Evolutionary conservation across 202 grass and related monocot genomes (phyloP).

Genomic region (Thinopyrum obtusiflorum): DNA sequence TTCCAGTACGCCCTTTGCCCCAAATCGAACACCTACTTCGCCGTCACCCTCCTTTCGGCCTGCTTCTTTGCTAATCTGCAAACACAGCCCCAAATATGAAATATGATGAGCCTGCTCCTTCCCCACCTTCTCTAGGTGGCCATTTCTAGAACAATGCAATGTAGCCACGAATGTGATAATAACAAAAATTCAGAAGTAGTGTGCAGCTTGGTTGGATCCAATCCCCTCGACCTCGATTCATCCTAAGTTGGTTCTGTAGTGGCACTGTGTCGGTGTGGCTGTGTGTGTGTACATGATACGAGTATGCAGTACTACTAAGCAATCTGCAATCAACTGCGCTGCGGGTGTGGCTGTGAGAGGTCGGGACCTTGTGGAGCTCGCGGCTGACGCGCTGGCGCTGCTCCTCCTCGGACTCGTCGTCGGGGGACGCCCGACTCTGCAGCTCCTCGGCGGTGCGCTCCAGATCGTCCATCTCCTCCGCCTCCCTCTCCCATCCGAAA

Average conservation of each 20-base stretch:
- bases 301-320: neutral
- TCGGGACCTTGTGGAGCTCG: conserved; percentile 78
- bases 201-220: neutral
- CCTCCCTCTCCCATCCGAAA: conserved; percentile 34
- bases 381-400: conserved; percentile 86
- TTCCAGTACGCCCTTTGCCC: conserved; percentile 81
- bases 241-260: no score
- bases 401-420: conserved; percentile 81
- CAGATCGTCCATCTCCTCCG: conserved; percentile 94
- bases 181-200: neutral
- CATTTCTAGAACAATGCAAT: neutral
- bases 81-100: neutral
- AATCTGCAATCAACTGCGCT: neutral
- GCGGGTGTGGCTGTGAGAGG: neutral
- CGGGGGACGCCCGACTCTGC: conserved; percentile 48
- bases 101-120: neutral
- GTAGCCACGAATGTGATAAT: no score
- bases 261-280: neutral
- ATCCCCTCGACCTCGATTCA: no score
- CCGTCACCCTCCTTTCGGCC: conserved; percentile 62
- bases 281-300: neutral
- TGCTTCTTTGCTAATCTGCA: conserved; percentile 41
- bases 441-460: conserved; percentile 83
- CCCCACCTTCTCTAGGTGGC: neutral
- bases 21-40: conserved; percentile 91